These are phyloP conservation scores for Phytophthora citricola DNA, from an alignment of 352 stramenopile species.

Conservation along the genomic window DNA sequence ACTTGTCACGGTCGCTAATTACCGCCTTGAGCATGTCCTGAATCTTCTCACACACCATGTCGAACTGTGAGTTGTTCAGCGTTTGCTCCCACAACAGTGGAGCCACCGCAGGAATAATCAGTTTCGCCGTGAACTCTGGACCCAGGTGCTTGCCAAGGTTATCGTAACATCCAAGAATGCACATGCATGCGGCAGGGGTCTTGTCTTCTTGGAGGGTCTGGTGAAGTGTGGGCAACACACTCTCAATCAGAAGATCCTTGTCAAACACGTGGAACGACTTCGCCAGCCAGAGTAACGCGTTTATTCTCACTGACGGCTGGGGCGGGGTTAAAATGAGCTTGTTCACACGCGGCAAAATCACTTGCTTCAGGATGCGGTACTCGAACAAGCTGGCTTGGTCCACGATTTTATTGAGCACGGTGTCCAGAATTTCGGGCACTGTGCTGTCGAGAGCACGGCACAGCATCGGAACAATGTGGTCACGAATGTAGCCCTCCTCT, in stretches of 20 bases:
- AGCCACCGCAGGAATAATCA: slow-evolving; percentile 83
- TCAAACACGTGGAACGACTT: slow-evolving; percentile 92
- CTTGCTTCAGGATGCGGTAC: slow-evolving; percentile 89
- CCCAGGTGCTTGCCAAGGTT: slow-evolving; percentile 89
- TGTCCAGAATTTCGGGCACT: slow-evolving; percentile 87
- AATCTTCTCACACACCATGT: slow-evolving; percentile 88
- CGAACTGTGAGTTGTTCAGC: slow-evolving; percentile 85
- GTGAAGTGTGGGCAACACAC: slow-evolving; percentile 76
- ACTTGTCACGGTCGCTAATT: slow-evolving; percentile 83
- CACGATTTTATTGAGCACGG: slow-evolving; percentile 89
- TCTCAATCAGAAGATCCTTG: slow-evolving; percentile 87
- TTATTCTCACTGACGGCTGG: slow-evolving; percentile 86
- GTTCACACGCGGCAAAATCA: slow-evolving; percentile 87
- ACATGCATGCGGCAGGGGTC: slow-evolving; percentile 87
- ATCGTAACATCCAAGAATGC: slow-evolving; percentile 88
- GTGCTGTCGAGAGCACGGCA: slow-evolving; percentile 85
- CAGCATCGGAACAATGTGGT: slow-evolving; percentile 90
- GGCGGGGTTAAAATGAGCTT: slow-evolving; percentile 87
- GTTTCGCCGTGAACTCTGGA: slow-evolving; percentile 82
- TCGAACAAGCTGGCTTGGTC: slow-evolving; percentile 89
- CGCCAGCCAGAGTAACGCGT: slow-evolving; percentile 84
- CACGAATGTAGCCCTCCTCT: slow-evolving; percentile 89
- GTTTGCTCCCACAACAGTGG: slow-evolving; percentile 82
- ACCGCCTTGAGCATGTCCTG: slow-evolving; percentile 91
- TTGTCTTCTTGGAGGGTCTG: slow-evolving; percentile 84